A percentile compares a stretch with the other conserved stretches of the same genome.
These are phyloP conservation scores for Maudiozyma humilis DNA, from an alignment of 1,139 yeast genomes.

Conservation along the genomic window DNA sequence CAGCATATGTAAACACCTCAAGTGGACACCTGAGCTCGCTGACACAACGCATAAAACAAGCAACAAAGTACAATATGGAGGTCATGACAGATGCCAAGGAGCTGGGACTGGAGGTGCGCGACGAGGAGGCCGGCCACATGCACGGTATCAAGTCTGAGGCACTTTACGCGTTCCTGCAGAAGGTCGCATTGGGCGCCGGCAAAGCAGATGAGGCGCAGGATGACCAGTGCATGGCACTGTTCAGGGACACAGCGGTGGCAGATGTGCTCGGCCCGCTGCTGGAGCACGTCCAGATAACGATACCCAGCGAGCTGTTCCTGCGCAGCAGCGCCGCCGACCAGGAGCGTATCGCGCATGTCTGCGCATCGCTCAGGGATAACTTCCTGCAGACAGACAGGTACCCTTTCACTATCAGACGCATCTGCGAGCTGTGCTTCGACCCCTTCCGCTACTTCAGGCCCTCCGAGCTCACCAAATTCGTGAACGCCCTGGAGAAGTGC, in stretches of 20 bases:
- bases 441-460: slow-evolving; percentile 28
- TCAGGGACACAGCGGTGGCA: slow-evolving; percentile 12
- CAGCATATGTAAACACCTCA: too few relatives aligned
- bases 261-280: slow-evolving; percentile 18
- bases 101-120: slow-evolving; percentile 5
- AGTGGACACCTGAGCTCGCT: too few relatives aligned
- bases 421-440: slow-evolving; percentile 29
- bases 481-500: slow-evolving; percentile 25
- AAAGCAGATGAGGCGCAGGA: too few relatives aligned
- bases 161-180: slow-evolving; percentile 12
- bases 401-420: slow-evolving; percentile 30
- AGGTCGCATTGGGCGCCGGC: neutral
- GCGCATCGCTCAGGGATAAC: slow-evolving; percentile 9
- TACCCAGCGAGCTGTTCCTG: slow-evolving; percentile 23
- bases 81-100: neutral
- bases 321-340: slow-evolving; percentile 4
- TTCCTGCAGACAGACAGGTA: slow-evolving; percentile 15
- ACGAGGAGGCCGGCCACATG: slow-evolving; percentile 29
- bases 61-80: too few relatives aligned
- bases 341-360: slow-evolving; percentile 12
- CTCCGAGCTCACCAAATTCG: slow-evolving; percentile 25
- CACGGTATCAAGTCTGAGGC: slow-evolving; percentile 24
- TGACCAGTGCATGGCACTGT: slow-evolving; percentile 6
- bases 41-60: too few relatives aligned
- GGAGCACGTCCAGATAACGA: slow-evolving; percentile 21